A percentile compares a stretch with the other conserved stretches of the same genome.
Evolutionary conservation across 495 filamentous ascomycete species (phyloP).

Genomic region (Penicillium riverlandense): DNA sequence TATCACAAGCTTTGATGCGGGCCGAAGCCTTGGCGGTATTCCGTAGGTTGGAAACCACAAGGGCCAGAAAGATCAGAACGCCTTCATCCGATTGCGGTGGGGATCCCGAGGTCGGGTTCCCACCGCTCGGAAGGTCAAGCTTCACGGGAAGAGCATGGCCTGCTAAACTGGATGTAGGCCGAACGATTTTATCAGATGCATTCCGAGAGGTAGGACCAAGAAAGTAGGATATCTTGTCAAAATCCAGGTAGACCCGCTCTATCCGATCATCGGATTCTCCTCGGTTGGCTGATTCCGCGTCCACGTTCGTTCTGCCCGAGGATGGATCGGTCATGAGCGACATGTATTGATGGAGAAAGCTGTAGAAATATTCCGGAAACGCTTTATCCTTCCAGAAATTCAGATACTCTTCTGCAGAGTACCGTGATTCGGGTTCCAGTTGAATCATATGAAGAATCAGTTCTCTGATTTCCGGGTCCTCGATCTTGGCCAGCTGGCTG

Average conservation of each 20-base stretch:
- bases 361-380: constrained; percentile 95
- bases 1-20: constrained; percentile 83
- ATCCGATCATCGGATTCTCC: constrained; percentile 89
- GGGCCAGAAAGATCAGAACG: constrained; percentile 81
- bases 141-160: constrained; percentile 62
- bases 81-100: constrained; percentile 62
- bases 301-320: constrained; percentile 60
- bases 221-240: constrained; percentile 95
- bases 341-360: constrained; percentile 96
- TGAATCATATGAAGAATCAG: constrained; percentile 95
- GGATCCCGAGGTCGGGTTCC: constrained; percentile 45
- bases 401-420: constrained; percentile 90
- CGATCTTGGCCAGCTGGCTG: constrained; percentile 74
- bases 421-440: constrained; percentile 80
- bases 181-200: constrained; percentile 14
- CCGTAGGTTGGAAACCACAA: constrained; percentile 80
- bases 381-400: constrained; percentile 87
- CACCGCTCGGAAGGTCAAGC: constrained; percentile 80
- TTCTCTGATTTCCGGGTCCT: constrained; percentile 77
- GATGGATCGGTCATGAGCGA: constrained; percentile 90
- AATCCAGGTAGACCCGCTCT: constrained; percentile 84
- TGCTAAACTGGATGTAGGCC: constrained; percentile 19
- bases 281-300: constrained; percentile 55
- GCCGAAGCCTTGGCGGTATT: constrained; percentile 84
- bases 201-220: constrained; percentile 45